phyloP scores from a whole-genome alignment of 805 yeast genomes.

The Teunomyces tritomae region DNA sequence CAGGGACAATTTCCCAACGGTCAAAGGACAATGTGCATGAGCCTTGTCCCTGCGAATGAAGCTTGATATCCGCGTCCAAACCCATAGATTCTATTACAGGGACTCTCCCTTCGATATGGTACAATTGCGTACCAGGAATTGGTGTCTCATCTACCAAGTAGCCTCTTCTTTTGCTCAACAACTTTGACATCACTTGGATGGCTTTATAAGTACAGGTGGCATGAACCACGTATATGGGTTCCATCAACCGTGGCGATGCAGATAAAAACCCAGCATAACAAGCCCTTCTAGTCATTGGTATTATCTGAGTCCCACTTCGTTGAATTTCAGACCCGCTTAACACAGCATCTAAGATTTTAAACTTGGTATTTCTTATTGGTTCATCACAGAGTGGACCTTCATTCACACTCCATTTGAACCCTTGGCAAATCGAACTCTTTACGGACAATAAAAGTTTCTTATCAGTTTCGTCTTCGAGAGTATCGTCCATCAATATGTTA shows the following conservation, averaged over 20 bases:
- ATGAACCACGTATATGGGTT: conserved; percentile 69
- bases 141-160: conserved; percentile 42
- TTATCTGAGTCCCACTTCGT: conserved; percentile 65
- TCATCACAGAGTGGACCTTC: conserved; percentile 96
- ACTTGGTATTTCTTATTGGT: conserved; percentile 65
- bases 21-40: conserved; percentile 63
- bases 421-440: conserved; percentile 62
- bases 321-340: conserved; percentile 48
- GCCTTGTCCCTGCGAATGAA: conserved; percentile 77
- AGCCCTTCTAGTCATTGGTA: conserved; percentile 81
- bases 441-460: conserved; percentile 43
- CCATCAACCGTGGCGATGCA: conserved; percentile 76
- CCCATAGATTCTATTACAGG: conserved; percentile 94
- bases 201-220: conserved; percentile 52
- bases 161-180: conserved; percentile 71
- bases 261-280: conserved; percentile 77
- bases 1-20: conserved; percentile 80
- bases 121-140: conserved; percentile 72
- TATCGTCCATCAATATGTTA: conserved; percentile 65
- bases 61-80: conserved; percentile 78
- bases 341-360: conserved; percentile 63
- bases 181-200: conserved; percentile 45
- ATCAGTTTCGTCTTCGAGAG: conserved; percentile 66
- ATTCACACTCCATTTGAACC: conserved; percentile 77
- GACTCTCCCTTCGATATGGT: conserved; percentile 56